These are phyloP conservation scores for Diaporthe amygdali DNA, from an alignment of 2,329 filamentous ascomycete species.

Conservation along the genomic window DNA sequence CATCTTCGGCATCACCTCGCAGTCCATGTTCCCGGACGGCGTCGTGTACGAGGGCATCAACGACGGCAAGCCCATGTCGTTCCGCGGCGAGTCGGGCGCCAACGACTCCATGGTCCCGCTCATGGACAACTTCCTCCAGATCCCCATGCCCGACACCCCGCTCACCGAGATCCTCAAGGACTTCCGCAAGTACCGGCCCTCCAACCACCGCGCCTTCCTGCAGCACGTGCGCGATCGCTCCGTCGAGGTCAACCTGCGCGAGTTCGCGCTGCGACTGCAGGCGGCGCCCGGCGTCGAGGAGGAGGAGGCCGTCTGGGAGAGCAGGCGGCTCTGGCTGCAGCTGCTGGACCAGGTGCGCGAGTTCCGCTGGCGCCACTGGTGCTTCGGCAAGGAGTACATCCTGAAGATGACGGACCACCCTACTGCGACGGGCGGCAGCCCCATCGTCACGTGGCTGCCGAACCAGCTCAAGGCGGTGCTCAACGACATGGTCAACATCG, in stretches of 20 bases:
- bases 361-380: constrained; percentile 86
- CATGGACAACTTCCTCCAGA: constrained; percentile 84
- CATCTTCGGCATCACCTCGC: constrained; percentile 93
- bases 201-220: constrained; percentile 87
- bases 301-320: constrained; percentile 55
- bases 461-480: constrained; percentile 81
- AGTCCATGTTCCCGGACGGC: constrained; percentile 92
- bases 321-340: constrained; percentile 65
- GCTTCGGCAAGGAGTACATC: constrained; percentile 84
- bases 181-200: constrained; percentile 87
- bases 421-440: constrained; percentile 79
- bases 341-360: constrained; percentile 78
- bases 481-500: constrained; percentile 68
- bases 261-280: constrained; percentile 56
- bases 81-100: constrained; percentile 91
- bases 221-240: constrained; percentile 66
- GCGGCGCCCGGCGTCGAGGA: constrained; percentile 26
- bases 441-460: constrained; percentile 84
- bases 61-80: constrained; percentile 72
- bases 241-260: constrained; percentile 56
- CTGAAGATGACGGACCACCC: constrained; percentile 78
- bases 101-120: constrained; percentile 95
- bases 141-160: constrained; percentile 87
- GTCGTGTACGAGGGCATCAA: constrained; percentile 88
- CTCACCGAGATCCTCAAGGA: constrained; percentile 87